phyloP scores from a whole-genome alignment of 2,329 filamentous ascomycete species.

The Magnaporthiopsis incrustans region DNA sequence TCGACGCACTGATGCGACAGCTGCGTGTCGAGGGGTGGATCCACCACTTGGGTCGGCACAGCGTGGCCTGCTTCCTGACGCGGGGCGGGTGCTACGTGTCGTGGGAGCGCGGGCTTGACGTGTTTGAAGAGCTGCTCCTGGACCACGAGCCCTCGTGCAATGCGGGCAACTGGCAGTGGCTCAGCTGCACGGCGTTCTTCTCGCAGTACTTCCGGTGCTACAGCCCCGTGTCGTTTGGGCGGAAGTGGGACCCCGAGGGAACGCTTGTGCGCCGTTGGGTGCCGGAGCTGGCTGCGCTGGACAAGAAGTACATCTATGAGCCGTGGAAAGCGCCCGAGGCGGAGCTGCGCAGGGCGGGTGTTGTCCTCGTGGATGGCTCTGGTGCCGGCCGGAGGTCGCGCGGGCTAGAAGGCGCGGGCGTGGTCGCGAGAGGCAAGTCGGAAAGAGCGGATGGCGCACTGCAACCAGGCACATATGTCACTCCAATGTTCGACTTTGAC shows the following conservation, averaged over 20 bases:
- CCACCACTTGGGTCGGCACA: constrained; percentile 68
- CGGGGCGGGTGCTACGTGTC: constrained; percentile 69
- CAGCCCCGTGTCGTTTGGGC: constrained; percentile 61
- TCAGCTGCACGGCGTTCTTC: constrained; percentile 69
- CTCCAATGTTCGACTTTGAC: constrained; percentile 70
- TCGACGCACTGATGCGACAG: constrained; percentile 74
- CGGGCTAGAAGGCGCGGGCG: neutral
- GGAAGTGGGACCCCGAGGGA: constrained; percentile 68
- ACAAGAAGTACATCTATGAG: constrained; percentile 69
- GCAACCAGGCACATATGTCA: constrained; percentile 50
- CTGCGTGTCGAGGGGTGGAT: constrained; percentile 68
- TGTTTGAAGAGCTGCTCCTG: constrained; percentile 68
- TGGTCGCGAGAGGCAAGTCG: constrained; percentile 44
- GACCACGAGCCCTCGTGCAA: constrained; percentile 71
- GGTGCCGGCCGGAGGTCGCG: neutral
- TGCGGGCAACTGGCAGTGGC: constrained; percentile 71
- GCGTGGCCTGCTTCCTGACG: constrained; percentile 76
- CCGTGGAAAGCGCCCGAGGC: constrained; percentile 64
- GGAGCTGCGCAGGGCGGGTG: constrained; percentile 62
- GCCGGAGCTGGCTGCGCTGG: constrained; percentile 54
- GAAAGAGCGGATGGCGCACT: constrained; percentile 32
- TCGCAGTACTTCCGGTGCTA: constrained; percentile 65
- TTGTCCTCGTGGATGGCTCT: neutral
- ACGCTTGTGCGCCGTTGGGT: constrained; percentile 56
- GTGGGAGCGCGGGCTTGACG: constrained; percentile 71